Percentiles rank a stretch among this genome's conserved stretches.
Conservation (phyloP, 441 rosid species). For the Corymbia calophylla region DNA sequence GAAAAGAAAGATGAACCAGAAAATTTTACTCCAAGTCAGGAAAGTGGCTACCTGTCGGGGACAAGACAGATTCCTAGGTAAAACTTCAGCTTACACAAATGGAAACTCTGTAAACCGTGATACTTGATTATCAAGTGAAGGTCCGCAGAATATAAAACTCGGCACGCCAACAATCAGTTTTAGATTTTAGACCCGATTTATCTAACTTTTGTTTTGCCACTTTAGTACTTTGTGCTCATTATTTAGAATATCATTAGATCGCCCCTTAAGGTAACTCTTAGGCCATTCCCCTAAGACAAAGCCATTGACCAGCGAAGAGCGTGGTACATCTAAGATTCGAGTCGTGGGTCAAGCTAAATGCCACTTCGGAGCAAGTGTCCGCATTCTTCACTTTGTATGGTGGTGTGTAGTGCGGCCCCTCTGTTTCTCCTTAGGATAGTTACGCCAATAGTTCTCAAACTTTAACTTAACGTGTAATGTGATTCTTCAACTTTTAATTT, state of each 20-base stretch:
- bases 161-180: background rate
- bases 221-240: background rate
- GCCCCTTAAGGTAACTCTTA: background rate
- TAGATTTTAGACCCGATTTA: background rate
- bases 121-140: background rate
- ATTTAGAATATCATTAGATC: background rate
- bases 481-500: too few relatives aligned
- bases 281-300: background rate
- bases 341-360: background rate
- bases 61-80: too few relatives aligned
- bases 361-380: background rate
- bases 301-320: background rate
- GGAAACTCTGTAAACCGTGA: background rate
- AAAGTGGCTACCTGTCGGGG: too few relatives aligned
- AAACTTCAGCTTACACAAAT: background rate
- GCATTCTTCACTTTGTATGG: too few relatives aligned
- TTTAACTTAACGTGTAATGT: background rate
- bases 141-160: background rate
- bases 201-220: background rate
- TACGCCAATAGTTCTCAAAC: background rate
- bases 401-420: too few relatives aligned
- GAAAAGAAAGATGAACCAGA: too few relatives aligned
- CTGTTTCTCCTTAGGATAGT: background rate
- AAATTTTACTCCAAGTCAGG: too few relatives aligned
- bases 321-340: background rate